Evolutionary conservation across 257 asterid species (phyloP), one percentile per base, ranked within the genome.

Genomic region (Vinca minor): DNA sequence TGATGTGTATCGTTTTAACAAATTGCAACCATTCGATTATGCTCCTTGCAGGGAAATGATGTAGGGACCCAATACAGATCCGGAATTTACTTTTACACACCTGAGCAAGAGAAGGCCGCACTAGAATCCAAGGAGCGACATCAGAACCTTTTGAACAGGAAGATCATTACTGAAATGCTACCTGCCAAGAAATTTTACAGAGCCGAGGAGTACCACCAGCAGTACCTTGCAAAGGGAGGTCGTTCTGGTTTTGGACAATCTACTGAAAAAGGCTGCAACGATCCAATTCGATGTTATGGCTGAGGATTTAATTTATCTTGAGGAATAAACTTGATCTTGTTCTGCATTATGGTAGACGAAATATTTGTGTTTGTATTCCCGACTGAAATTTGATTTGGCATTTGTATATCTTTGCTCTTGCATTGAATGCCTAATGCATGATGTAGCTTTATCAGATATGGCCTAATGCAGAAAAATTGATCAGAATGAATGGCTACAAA

Each of bases 171-270:
- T 1, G 98, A 92, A 79, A 84, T 92, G 39, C 66, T 89, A 48
- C 95, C 98, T 1, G 97, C 97, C 46, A 92, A 89, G 96, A 92
- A 89, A 70, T 93, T 89, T 54, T 89, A 93, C 83, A 70, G 95
- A 73, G 98, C 96, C 0, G 97, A 92, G 66, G 95, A 87, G 78
- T 92, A 89, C 71, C 98, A 92, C 80, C 98, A 92, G 87, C 97
- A 92, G 78, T 87, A 92, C 82, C 96, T 89, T 53, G 82, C 79
- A 15, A 89, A 89, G 66, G 98, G 98, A 0, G 98, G 98, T 57
- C 85, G 97, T n/a, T 85, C 83, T 63, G 97, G 98, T 34, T 82
- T 80, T 67, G 64, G 70, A 69, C 98, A 89, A 60, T 92, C 97
- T 13, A 13, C 87, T 8, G 82, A 77, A 50, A 89, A 92, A 67